phyloP scores from a whole-genome alignment of 495 filamentous ascomycete species.

The Evansstolkia leycettana region DNA sequence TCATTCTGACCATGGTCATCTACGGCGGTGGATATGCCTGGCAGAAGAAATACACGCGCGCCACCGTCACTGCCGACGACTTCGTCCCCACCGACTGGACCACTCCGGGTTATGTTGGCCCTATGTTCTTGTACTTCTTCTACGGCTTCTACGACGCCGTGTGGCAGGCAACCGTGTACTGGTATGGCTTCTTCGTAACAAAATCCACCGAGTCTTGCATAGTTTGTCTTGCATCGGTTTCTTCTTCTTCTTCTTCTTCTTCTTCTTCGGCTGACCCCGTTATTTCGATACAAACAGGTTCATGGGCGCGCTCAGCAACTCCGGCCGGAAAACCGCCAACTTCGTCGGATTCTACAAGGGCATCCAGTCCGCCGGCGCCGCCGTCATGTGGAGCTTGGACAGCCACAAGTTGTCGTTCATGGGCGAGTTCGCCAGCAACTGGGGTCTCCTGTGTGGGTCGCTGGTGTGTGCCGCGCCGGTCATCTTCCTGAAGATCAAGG shows the following conservation, averaged over 20 bases:
- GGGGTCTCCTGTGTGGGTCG: slow-evolving; percentile 61
- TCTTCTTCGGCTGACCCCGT: background rate
- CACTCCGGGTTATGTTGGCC: slow-evolving; percentile 62
- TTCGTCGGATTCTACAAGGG: slow-evolving; percentile 93
- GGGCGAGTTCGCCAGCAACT: slow-evolving; percentile 50
- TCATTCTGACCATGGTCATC: slow-evolving; percentile 57
- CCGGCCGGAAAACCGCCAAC: slow-evolving; percentile 82
- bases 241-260: no score
- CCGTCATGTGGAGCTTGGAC: slow-evolving; percentile 71
- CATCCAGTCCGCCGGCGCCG: slow-evolving; percentile 88
- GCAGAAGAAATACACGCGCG: slow-evolving; percentile 51
- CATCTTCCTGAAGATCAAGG: slow-evolving; percentile 66
- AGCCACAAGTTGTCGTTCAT: slow-evolving; percentile 38
- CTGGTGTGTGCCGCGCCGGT: slow-evolving; percentile 68
- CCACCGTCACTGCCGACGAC: slow-evolving; percentile 23
- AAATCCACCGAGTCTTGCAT: no score
- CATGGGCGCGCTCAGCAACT: slow-evolving; percentile 92
- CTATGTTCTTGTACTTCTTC: slow-evolving; percentile 87
- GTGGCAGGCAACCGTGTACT: slow-evolving; percentile 81
- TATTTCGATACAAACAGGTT: slow-evolving; percentile 44
- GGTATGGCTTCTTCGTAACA: slow-evolving; percentile 38
- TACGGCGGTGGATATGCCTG: slow-evolving; percentile 86
- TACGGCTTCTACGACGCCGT: slow-evolving; percentile 85
- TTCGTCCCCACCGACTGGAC: slow-evolving; percentile 48
- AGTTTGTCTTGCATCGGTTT: no score